Percentiles rank a stretch among this genome's conserved stretches.
These are phyloP conservation scores for Mediolabrus comicus DNA, from an alignment of 108 stramenopile genomes.

Conservation along the genomic window DNA sequence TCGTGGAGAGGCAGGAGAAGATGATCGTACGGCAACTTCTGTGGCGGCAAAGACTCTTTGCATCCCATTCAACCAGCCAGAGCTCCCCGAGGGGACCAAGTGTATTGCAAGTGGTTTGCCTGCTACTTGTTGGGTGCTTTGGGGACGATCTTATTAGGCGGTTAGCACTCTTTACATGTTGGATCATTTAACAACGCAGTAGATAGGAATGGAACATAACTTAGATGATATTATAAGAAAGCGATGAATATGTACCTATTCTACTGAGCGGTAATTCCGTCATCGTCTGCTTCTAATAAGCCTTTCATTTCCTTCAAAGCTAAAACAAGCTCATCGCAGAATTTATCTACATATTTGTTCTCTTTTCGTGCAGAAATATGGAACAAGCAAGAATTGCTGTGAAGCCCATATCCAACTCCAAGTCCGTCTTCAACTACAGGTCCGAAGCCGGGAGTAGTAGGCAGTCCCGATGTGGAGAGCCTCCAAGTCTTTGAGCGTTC, in stretches of 20 bases:
- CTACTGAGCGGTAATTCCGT: background rate
- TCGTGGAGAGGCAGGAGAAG: constrained; percentile 78
- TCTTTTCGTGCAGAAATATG: constrained; percentile 60
- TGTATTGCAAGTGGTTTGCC: constrained; percentile 96
- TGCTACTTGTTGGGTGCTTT: constrained; percentile 98
- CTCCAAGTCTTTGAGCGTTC: constrained; percentile 70
- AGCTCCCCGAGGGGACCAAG: constrained; percentile 91
- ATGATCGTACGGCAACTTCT: constrained; percentile 88
- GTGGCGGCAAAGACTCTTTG: constrained; percentile 99
- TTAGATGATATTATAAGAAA: background rate
- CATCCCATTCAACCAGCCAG: constrained; percentile 97
- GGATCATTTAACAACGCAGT: background rate
- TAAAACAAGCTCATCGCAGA: constrained; percentile 55
- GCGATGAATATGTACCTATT: background rate
- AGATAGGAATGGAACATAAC: background rate
- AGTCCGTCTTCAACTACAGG: constrained; percentile 82
- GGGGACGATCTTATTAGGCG: constrained; percentile 96
- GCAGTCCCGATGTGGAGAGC: constrained; percentile 64
- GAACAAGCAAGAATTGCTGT: constrained; percentile 53
- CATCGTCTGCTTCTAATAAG: constrained; percentile 42
- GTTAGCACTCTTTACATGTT: background rate
- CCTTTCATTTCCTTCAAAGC: constrained; percentile 68
- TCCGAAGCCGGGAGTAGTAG: constrained; percentile 70
- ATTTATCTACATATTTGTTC: constrained; percentile 44
- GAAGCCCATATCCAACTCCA: constrained; percentile 71